phyloP scores from a whole-genome alignment of 768 basidiomycete genomes.

The Amanita fuliginea region DNA sequence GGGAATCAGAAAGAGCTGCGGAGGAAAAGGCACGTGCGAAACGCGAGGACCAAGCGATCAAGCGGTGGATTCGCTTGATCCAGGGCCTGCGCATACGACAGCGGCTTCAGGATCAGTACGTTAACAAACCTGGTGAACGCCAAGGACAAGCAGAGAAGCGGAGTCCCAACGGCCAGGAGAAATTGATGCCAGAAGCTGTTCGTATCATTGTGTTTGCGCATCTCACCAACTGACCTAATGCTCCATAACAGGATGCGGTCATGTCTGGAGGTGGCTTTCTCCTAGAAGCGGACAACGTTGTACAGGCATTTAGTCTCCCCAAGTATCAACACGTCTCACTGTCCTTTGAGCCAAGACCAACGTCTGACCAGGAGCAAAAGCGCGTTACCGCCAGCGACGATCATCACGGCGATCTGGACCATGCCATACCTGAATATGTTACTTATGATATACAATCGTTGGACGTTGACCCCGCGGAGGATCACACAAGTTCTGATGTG shows the following conservation, averaged over 20 bases:
- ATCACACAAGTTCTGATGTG: conserved; percentile 5
- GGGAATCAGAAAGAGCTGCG: conserved; percentile 68
- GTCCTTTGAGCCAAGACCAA: conserved; percentile 4
- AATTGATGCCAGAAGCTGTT: conserved; percentile 6
- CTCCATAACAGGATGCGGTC: conserved; percentile 9
- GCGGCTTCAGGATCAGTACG: conserved; percentile 75
- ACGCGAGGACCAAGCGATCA: conserved; percentile 68
- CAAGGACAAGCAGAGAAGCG: neutral
- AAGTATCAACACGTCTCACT: conserved; percentile 34
- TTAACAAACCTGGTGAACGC: neutral
- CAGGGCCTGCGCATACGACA: conserved; percentile 82
- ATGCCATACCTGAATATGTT: conserved; percentile 14
- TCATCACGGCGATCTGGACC: conserved; percentile 11
- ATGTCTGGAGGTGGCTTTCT: conserved; percentile 36
- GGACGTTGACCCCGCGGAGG: conserved; percentile 20
- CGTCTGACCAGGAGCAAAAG: conserved; percentile 3
- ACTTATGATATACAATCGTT: conserved; percentile 28
- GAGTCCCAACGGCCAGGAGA: conserved; percentile 5
- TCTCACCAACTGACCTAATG: neutral
- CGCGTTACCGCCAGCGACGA: conserved; percentile 5
- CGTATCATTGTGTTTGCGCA: neutral
- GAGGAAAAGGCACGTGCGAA: conserved; percentile 69
- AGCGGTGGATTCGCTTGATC: conserved; percentile 81
- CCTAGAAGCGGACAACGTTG: conserved; percentile 58
- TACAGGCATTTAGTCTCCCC: conserved; percentile 62